phyloP scores from a whole-genome alignment of 306 rosid genomes.

The Macrotyloma uniflorum region DNA sequence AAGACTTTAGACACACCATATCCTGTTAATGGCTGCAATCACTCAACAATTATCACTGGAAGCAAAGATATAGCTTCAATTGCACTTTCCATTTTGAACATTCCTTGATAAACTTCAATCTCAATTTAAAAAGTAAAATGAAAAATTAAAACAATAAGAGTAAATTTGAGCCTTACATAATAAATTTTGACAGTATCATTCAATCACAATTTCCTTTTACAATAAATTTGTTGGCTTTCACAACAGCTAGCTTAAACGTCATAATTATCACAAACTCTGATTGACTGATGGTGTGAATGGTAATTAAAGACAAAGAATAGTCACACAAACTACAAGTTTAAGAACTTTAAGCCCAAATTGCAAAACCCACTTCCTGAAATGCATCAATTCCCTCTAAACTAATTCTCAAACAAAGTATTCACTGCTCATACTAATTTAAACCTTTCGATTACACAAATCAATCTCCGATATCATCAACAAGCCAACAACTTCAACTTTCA shows the following conservation, averaged over 20 bases:
- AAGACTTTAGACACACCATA: conserved; percentile 41
- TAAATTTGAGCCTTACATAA: background rate
- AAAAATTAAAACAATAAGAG: background rate
- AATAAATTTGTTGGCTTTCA: background rate
- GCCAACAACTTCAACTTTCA: background rate
- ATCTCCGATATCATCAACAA: background rate
- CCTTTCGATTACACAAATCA: background rate
- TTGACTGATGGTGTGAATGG: background rate
- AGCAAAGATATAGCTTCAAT: background rate
- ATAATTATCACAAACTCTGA: background rate
- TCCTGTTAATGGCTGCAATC: conserved; percentile 35
- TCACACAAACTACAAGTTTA: background rate
- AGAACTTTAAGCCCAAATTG: background rate
- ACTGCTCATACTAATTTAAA: background rate
- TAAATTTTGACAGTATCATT: background rate
- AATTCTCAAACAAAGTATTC: background rate
- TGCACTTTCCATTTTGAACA: background rate
- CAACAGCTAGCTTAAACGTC: background rate
- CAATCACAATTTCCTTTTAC: background rate
- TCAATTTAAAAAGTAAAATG: background rate
- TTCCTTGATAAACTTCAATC: background rate
- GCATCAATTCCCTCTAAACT: background rate
- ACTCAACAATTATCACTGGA: background rate
- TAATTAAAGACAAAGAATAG: background rate
- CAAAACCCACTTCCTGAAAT: background rate